Conservation (phyloP, 1,284 basidiomycete species). For the Trichosporon faecale region DNA sequence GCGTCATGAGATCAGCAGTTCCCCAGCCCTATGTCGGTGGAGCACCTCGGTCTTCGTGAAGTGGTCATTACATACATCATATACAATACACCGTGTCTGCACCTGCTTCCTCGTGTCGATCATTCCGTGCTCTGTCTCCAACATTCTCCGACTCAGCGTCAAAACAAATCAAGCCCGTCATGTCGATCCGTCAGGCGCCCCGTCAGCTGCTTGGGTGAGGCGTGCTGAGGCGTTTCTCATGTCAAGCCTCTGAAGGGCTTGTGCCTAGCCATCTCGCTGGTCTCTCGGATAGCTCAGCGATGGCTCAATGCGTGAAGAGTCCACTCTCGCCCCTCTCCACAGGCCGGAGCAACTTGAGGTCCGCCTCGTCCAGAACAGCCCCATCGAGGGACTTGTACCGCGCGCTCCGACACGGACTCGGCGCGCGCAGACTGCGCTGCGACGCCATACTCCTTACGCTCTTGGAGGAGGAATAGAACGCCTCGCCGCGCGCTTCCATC, state of each 20-base stretch:
- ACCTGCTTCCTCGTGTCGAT: neutral
- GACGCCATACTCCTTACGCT: neutral
- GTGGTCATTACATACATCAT: conserved; percentile 6
- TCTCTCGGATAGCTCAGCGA: neutral
- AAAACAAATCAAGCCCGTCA: no score
- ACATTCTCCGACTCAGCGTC: neutral
- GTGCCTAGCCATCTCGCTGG: no score
- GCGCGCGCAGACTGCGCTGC: neutral
- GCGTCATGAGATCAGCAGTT: neutral
- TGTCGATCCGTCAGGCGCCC: no score
- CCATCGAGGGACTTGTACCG: conserved; percentile 7
- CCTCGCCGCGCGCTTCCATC: neutral
- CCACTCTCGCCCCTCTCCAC: neutral
- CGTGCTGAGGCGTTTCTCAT: no score
- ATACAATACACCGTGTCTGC: neutral
- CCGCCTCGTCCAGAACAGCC: neutral
- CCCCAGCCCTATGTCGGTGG: neutral
- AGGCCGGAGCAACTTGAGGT: neutral
- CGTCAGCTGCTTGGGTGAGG: no score
- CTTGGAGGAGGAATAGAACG: neutral
- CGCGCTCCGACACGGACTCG: neutral
- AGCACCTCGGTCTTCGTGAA: neutral
- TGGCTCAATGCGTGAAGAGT: neutral
- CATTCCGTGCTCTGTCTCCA: neutral
- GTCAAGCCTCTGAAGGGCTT: neutral